A percentile compares a stretch with the other conserved stretches of the same genome.
Evolutionary conservation across 2,329 filamentous ascomycete genomes (phyloP).

Genomic region (Rutstroemia sydowiana): DNA sequence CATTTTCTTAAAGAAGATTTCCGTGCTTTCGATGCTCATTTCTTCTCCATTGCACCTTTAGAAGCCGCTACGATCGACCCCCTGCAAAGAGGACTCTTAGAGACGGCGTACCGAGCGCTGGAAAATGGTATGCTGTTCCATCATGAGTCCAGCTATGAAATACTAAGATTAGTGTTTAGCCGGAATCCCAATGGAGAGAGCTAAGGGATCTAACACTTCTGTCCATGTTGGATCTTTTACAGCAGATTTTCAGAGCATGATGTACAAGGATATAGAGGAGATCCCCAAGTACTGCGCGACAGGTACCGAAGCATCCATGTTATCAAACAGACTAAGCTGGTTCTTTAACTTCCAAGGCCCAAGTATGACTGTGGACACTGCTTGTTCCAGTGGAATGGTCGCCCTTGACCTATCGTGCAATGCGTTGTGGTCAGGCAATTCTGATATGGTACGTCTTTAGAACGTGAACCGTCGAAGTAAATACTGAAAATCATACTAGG

Average conservation of each 20-base stretch:
- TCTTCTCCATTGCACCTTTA: conserved; percentile 13
- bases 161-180: background rate
- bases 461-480: too few species aligned
- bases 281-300: background rate
- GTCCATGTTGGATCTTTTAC: background rate
- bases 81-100: conserved; percentile 43
- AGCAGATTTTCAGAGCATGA: too few species aligned
- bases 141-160: background rate
- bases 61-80: conserved; percentile 33
- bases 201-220: background rate
- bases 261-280: background rate
- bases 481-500: too few species aligned
- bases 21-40: conserved; percentile 14
- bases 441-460: too few species aligned
- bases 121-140: conserved; percentile 25
- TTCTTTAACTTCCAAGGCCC: conserved; percentile 30
- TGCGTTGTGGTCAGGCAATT: too few species aligned
- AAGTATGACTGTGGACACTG: conserved; percentile 43
- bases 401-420: conserved; percentile 45
- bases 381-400: conserved; percentile 48
- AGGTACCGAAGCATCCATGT: background rate
- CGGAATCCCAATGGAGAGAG: background rate
- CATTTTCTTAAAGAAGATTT: conserved; percentile 8
- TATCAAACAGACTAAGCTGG: conserved; percentile 27
- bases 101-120: conserved; percentile 23